Percentiles rank a stretch among this genome's conserved stretches.
Evolutionary conservation across 768 basidiomycete species (phyloP).

Genomic region (Auricularia heimuer): DNA sequence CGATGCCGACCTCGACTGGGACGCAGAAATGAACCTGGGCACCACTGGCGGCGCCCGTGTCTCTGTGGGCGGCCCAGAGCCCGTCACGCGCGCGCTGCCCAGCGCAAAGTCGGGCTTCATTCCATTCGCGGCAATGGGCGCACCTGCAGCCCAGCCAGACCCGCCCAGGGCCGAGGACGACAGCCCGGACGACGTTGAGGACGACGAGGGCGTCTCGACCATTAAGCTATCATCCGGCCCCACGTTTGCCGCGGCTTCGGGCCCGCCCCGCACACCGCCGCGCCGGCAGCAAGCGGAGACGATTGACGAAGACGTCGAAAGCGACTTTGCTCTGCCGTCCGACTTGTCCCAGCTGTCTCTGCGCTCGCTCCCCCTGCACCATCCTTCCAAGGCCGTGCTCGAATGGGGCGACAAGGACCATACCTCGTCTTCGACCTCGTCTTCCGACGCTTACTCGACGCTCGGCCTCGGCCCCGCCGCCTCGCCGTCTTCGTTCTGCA

Average conservation of each 20-base stretch:
- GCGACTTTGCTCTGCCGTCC: conserved; percentile 69
- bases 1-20: conserved; percentile 67
- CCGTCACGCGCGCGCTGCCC: background rate
- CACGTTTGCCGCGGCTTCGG: conserved; percentile 31
- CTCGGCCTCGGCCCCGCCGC: conserved; percentile 59
- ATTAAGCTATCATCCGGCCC: conserved; percentile 49
- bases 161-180: conserved; percentile 17
- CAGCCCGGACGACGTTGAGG: conserved; percentile 43
- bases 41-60: conserved; percentile 40
- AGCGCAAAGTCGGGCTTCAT: conserved; percentile 6
- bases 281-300: conserved; percentile 29
- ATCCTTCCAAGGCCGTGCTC: conserved; percentile 74
- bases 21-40: conserved; percentile 62
- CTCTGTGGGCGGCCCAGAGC: background rate
- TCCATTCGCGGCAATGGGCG: conserved; percentile 1
- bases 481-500: conserved; percentile 63
- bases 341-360: conserved; percentile 77
- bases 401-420: conserved; percentile 83
- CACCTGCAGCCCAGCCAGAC: conserved; percentile 44
- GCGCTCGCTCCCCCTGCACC: conserved; percentile 62
- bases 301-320: conserved; percentile 72
- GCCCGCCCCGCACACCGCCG: conserved; percentile 18
- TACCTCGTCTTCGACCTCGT: conserved; percentile 66
- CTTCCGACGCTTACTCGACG: conserved; percentile 78
- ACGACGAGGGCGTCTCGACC: conserved; percentile 75